Evolutionary conservation across 2,329 filamentous ascomycete species (phyloP), one percentile per base, ranked within the genome.

Genomic region (Fusarium miscanthi): DNA sequence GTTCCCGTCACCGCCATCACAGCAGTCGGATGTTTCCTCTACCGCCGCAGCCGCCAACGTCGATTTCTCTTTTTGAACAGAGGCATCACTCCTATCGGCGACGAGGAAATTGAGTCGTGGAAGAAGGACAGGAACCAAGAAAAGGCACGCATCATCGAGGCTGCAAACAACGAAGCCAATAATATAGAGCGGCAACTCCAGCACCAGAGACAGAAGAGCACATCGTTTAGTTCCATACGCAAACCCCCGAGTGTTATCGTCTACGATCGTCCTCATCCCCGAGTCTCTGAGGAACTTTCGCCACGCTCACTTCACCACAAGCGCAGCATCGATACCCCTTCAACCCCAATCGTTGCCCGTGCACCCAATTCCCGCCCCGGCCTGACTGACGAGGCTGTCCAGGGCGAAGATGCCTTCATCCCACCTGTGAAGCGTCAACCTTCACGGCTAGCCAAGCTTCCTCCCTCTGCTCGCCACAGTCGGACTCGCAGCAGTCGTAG

Each of bases 71-170:
- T 90, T 61, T 84, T 88, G 72, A 83, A 84, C 56, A 83, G 89
- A 56, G 88, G 87, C 52, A 87, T 88, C 48, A 88, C 88, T 0
- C 89, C 90, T 17, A 90, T 91, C 66, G 85, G 87, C 69, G 90
- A 91, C 74, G 89, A 91, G 66, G 90, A 91, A 78, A 91, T 91
- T 65, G 88, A 88, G 73, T 89, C 88, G 8, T 91, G 90, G 90
- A 90, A 88, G 76, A 80, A 81, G 33, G 82, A 81, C 59, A 78
- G 77, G 57, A 56, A 54, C 53, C 72, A 77, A 43, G 78, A 82
- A 73, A 80, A 82, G 76, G 73, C 75, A 17, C 81, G 59, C n/a
- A 65, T 76, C 42, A 66, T 71, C 37, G 72, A 76, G 58, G 64
- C 63, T 33, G 31, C 58, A 30, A 69, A 69, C 51, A 57, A 30